Evolutionary conservation across 768 basidiomycete species (phyloP).

Genomic region (Nidularia pulvinata): DNA sequence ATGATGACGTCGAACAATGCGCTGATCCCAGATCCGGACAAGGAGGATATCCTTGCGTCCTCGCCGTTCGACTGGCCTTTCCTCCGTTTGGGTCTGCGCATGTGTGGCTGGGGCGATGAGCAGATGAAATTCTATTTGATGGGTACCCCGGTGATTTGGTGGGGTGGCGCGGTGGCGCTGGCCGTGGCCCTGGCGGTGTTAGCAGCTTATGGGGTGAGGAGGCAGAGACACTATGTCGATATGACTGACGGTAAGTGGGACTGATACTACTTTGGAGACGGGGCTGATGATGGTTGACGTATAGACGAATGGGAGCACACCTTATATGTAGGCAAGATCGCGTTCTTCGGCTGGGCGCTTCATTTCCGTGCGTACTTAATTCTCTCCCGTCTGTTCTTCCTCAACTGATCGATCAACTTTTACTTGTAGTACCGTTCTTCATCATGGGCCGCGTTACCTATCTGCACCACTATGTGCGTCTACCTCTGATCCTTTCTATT

Average conservation of each 20-base stretch:
- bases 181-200: constrained; percentile 49
- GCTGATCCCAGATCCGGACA: constrained; percentile 95
- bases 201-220: constrained; percentile 74
- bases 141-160: constrained; percentile 91
- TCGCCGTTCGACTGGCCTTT: constrained; percentile 94
- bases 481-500: background rate
- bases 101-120: constrained; percentile 94
- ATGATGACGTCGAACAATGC: constrained; percentile 99
- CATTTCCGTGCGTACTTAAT: constrained; percentile 70
- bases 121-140: constrained; percentile 94
- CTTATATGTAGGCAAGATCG: constrained; percentile 89
- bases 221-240: constrained; percentile 89
- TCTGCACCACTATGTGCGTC: constrained; percentile 90
- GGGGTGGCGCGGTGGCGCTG: constrained; percentile 73
- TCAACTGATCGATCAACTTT: background rate
- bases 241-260: constrained; percentile 76
- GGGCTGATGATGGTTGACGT: constrained; percentile 6
- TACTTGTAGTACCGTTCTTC: constrained; percentile 83
- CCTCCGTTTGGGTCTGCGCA: constrained; percentile 85
- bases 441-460: constrained; percentile 99
- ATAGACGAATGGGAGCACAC: constrained; percentile 94
- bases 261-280: background rate
- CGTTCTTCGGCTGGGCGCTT: constrained; percentile 91
- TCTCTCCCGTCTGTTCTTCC: too few species aligned
- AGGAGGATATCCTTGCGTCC: constrained; percentile 96